These are phyloP conservation scores for Eucalyptus pumila DNA, from an alignment of 345 rosid species.

Conservation along the genomic window DNA sequence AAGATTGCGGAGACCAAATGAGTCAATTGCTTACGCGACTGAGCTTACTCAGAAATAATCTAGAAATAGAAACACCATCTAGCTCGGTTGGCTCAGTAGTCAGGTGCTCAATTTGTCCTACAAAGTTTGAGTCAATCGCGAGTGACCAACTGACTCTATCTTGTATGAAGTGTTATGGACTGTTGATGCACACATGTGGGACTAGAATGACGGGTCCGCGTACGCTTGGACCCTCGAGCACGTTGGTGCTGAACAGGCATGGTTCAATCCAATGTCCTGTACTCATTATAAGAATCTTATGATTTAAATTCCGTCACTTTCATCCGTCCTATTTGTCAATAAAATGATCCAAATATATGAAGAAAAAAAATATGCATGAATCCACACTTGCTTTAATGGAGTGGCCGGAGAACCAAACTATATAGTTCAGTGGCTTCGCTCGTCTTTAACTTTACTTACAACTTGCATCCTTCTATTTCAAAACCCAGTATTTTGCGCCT, in stretches of 20 bases:
- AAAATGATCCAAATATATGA: background rate
- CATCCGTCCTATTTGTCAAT: background rate
- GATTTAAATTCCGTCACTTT: background rate
- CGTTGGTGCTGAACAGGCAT: background rate
- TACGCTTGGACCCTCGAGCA: background rate
- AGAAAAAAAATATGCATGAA: background rate
- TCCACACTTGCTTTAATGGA: background rate
- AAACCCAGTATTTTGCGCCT: background rate
- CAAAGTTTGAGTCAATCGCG: background rate
- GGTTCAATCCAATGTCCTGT: background rate
- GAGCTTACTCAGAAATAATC: background rate
- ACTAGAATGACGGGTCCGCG: background rate
- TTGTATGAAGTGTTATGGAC: background rate
- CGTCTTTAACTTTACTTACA: background rate
- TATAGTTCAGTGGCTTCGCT: background rate
- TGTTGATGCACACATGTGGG: background rate
- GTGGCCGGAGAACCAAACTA: background rate
- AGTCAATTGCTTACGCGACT: background rate
- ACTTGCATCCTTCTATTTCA: background rate
- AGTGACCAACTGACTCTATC: background rate
- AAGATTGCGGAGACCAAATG: background rate
- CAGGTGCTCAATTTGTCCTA: background rate
- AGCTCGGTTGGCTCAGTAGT: background rate
- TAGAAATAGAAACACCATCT: background rate
- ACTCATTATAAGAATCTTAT: background rate